Base-by-base conservation (phyloP, 1,284 basidiomycete genomes). In the Melanopsichium pennsylvanicum region DNA sequence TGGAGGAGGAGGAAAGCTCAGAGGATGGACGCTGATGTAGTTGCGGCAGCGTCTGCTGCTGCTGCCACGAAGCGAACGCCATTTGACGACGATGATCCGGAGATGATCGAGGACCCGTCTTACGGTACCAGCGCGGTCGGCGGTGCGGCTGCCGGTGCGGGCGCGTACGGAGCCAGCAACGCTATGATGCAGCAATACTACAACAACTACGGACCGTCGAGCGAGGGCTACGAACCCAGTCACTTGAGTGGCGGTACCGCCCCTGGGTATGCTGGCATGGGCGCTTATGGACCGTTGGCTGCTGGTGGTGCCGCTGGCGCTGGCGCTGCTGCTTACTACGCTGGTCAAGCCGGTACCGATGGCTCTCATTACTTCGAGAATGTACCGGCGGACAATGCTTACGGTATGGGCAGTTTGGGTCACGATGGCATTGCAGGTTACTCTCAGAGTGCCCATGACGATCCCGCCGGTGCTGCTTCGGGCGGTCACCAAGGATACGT, bases 11-110 rank as follows among this genome's bases (percentile, higher is more conserved):
- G 72, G 22, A 74, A 75, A 50, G 67, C 72, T 13, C 72, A 78
- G 63, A 72, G 66, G 40, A 81, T 81, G 79, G 79, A 81, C 45
- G 76, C 76, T 31, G 79, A 81, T 39, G 78, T 81, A 11, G 69
- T 78, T 13, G 78, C 78, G 10, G 79, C 79, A 16, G 78, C 79
- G 22, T 75, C 76, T 3, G 79, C 79, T 21, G 79, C 78, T 11
- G 75, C 74, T 4, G 79, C 79, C 3, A 80, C 75, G 21, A 76
- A 62, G 34, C 55, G 79, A 19, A 79, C 78, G 18, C 79, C 79
- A 10, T 81, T 81, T 43, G 79, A 81, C 47, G 78, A 80, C 36
- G 79, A 81, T 37, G 79, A 81, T 45, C 78, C 78, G 8, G 79
- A 80, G 49, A 75, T 79, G 75, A 74, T 74, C 49, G 74, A 76